Percentiles rank a stretch among this genome's conserved stretches.
Evolutionary conservation across 2,329 filamentous ascomycete genomes (phyloP).

Genomic region (Bipolaris sorokiniana): DNA sequence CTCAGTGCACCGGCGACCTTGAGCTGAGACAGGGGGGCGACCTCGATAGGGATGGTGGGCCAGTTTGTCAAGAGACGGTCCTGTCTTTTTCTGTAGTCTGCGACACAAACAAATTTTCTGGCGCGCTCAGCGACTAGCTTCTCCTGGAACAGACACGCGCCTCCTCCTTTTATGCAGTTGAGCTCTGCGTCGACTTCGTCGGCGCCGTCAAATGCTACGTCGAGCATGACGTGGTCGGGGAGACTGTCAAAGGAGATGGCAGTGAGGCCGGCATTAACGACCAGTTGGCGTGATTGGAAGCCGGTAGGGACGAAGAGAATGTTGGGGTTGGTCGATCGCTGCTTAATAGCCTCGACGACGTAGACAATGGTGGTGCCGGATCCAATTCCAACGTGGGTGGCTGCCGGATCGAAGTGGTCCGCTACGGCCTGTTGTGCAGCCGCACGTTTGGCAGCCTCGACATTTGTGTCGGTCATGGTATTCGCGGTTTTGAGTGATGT

Average conservation of each 20-base stretch:
- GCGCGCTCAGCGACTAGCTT: slow-evolving; percentile 89
- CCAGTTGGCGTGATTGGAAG: slow-evolving; percentile 86
- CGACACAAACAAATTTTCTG: slow-evolving; percentile 85
- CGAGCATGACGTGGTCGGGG: slow-evolving; percentile 68
- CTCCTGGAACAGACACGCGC: slow-evolving; percentile 97
- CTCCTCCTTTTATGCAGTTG: slow-evolving; percentile 97
- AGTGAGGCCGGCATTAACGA: slow-evolving; percentile 76
- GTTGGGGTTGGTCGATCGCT: slow-evolving; percentile 43
- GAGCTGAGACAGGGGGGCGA: slow-evolving; percentile 81
- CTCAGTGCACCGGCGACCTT: slow-evolving; percentile 76
- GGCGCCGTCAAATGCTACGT: slow-evolving; percentile 94
- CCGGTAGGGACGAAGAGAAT: slow-evolving; percentile 94
- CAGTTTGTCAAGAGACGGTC: slow-evolving; percentile 74
- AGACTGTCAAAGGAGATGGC: slow-evolving; percentile 80
- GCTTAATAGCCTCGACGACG: slow-evolving; percentile 78
- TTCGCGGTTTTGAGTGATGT: slow-evolving; percentile 3
- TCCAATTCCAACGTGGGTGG: slow-evolving; percentile 76
- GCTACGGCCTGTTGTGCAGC: slow-evolving; percentile 75
- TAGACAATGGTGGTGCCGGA: slow-evolving; percentile 83
- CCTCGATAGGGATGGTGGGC: slow-evolving; percentile 90
- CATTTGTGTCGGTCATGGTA: slow-evolving; percentile 43
- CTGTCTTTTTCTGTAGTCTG: slow-evolving; percentile 90
- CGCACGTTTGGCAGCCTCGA: slow-evolving; percentile 76
- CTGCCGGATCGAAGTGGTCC: slow-evolving; percentile 69
- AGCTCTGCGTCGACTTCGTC: slow-evolving; percentile 95